Evolutionary conservation across 139 green algal genomes (phyloP), one percentile per base, ranked within the genome.

Genomic region (Pleodorina starrii): DNA sequence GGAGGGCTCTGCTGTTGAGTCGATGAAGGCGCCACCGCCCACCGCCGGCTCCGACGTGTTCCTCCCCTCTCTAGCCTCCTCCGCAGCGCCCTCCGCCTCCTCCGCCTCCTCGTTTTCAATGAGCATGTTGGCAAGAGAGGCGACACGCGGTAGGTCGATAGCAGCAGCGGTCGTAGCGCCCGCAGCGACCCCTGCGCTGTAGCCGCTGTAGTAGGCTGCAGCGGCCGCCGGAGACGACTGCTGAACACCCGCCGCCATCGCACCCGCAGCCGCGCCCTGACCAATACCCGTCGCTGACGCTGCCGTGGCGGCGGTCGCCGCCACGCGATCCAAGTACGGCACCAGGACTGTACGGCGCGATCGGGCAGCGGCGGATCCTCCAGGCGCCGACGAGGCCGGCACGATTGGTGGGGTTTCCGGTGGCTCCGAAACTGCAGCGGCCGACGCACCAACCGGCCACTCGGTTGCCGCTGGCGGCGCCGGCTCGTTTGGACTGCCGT

Each of bases 121-220:
- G 29, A 87, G 81, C 81, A 87, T 87, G 44, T 87, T 87, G 16
- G 81, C 81, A 27, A 87, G 29, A 12, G 81, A 87, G 14, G 81
- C 81, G 27, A 87, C 81, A 2, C 81, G 60, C 0, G 81, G 81
- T 29, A 87, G 63, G 29, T 87, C 81, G 11, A 87, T 87, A 14
- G 81, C 81, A 11, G 81, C 63, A 0, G 81, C 81, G 12, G 81
- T 68, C 0, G 81, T 66, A 5, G 81, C 44, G 27, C 81, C 81
- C 11, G 63, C 81, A 12, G 81, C 43, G 42, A 87, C 81, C 3
- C 81, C 81, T 0, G 81, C 81, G 81, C 81, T 87, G 81, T 87
- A 87, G 43, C 81, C 81, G 60, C 42, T 77, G 60, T 40, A 46
- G 81, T 78, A 87, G 29, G 81, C 81, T 4, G 60, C 81, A 2